Conservation (phyloP, 768 basidiomycete genomes). For the Suillus plorans region DNA sequence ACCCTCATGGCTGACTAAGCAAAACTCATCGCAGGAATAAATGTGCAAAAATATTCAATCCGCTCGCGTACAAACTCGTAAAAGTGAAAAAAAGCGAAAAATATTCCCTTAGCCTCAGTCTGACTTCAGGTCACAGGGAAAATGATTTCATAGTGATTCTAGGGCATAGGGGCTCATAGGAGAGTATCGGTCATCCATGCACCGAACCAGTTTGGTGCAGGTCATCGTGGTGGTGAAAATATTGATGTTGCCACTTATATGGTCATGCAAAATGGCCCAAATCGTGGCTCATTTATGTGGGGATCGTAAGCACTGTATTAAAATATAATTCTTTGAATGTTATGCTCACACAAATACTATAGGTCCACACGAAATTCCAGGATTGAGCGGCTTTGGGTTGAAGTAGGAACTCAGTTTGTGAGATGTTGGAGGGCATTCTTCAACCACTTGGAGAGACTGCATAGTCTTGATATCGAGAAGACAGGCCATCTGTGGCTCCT, state of each 20-base stretch:
- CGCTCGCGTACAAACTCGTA: too few species aligned
- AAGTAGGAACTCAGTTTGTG: constrained; percentile 40
- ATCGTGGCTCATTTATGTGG: constrained; percentile 29
- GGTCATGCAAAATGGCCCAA: constrained; percentile 24
- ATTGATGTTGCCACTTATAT: constrained; percentile 25
- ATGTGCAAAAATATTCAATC: too few species aligned
- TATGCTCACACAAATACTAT: background rate
- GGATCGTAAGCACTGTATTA: constrained; percentile 16
- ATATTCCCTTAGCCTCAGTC: too few species aligned
- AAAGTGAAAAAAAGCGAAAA: too few species aligned
- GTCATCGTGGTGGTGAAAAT: constrained; percentile 33
- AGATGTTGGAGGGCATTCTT: constrained; percentile 45
- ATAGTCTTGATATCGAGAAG: constrained; percentile 32
- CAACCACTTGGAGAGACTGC: constrained; percentile 29
- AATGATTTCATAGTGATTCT: too few species aligned
- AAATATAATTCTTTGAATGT: too few species aligned
- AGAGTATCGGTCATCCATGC: too few species aligned
- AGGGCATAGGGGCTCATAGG: too few species aligned
- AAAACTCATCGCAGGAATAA: too few species aligned
- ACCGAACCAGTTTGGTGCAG: too few species aligned
- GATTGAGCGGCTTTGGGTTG: constrained; percentile 47
- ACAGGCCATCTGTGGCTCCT: constrained; percentile 43
- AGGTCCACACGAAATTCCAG: constrained; percentile 41
- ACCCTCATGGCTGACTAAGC: too few species aligned
- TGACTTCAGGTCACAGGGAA: too few species aligned